Conservation (phyloP, 768 basidiomycete genomes). For the Plicaturopsis crispa region DNA sequence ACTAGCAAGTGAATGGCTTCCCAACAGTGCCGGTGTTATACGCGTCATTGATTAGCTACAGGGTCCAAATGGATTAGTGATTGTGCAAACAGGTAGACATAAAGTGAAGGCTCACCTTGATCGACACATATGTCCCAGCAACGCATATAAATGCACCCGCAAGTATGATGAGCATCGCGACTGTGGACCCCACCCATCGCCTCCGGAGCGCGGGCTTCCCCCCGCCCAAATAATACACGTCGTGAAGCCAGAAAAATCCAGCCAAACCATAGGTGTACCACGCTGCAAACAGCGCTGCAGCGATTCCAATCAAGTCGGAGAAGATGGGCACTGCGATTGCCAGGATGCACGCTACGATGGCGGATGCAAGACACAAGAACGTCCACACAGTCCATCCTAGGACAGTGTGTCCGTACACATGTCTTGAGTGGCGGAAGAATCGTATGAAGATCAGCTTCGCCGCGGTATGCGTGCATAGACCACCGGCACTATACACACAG, state of each 20-base stretch:
- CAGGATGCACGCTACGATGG: constrained; percentile 35
- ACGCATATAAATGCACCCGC: constrained; percentile 46
- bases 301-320: constrained; percentile 44
- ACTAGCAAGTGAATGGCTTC: constrained; percentile 37
- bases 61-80: background rate
- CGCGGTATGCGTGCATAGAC: constrained; percentile 42
- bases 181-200: constrained; percentile 22
- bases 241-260: constrained; percentile 48
- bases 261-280: constrained; percentile 51
- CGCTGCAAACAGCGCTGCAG: constrained; percentile 47
- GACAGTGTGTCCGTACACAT: constrained; percentile 42
- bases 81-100: constrained; percentile 2
- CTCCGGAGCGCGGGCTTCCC: constrained; percentile 23
- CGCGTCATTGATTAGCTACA: constrained; percentile 38
- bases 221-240: constrained; percentile 34
- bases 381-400: constrained; percentile 44
- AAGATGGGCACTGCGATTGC: constrained; percentile 48
- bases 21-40: constrained; percentile 34
- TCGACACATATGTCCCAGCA: constrained; percentile 43
- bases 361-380: constrained; percentile 30
- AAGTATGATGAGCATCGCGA: constrained; percentile 36
- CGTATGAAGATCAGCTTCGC: constrained; percentile 49
- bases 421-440: constrained; percentile 37
- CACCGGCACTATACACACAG: constrained; percentile 33
- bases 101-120: constrained; percentile 28